Evolutionary conservation across 2,329 filamentous ascomycete genomes (phyloP), one percentile per base, ranked within the genome.

Genomic region (Cryphonectria carpinicola): DNA sequence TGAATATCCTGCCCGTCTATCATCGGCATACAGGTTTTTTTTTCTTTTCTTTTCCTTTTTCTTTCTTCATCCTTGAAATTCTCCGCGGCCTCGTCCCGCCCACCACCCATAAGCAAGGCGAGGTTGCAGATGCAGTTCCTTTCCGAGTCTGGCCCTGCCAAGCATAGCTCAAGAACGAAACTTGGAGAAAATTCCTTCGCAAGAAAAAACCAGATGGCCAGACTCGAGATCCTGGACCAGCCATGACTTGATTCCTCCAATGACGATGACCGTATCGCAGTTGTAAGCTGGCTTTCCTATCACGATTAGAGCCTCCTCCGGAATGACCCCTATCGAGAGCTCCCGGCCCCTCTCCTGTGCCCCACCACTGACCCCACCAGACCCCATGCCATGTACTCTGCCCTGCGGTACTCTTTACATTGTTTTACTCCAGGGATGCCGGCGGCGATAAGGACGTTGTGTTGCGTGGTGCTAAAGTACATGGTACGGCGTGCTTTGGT

Each of bases 251-350:
- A n/a, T 25, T 25, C 13, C n/a, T 32, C 28, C 54, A 58, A 58
- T 58, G 28, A 32, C 4, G 13, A 32, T 58, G 54, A 35, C 54
- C 54, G 54, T 58, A 58, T 32, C 54, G 54, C 28, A 58, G 37
- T 39, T 13, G 19, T 32, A 56, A 25, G 11, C 11, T 56, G n/a
- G 25, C 11, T 17, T 32, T 28, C 54, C 25, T 58, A 58, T 58
- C 54, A 17, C 54, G 54, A 58, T 32, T 32, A 58, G 25, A 58
- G 54, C 54, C 54, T 58, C 25, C 14, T 58, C 54, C 54, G 54
- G 54, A 58, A 58, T 58, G 54, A 35, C 28, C 54, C 54, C 54
- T 58, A 58, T 58, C 54, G 54, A 58, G 17, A 32, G 54, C 28
- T n/a, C 28, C 54, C 54, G 54, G 25, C 11, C 54, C 54, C 54